These are phyloP conservation scores for Leccinum truebloodii DNA, from an alignment of 768 basidiomycete species.

Conservation along the genomic window DNA sequence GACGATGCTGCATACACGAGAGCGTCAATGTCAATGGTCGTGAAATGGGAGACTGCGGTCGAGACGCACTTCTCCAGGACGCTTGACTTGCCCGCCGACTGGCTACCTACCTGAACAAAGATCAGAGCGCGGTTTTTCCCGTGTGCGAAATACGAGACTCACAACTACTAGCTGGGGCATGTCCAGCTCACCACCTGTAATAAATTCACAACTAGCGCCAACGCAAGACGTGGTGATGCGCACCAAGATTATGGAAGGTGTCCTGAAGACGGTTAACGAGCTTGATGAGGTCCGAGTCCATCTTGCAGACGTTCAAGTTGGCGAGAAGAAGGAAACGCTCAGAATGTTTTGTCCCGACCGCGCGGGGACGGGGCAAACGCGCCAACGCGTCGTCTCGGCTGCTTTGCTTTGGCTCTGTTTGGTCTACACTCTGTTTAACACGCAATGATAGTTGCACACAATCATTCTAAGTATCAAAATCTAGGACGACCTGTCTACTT, in stretches of 20 bases:
- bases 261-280: constrained; percentile 96
- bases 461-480: constrained; percentile 26
- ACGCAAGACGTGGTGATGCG: constrained; percentile 29
- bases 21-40: not conserved
- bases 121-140: not conserved
- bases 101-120: constrained; percentile 79
- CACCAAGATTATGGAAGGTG: constrained; percentile 86
- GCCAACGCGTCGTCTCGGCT: constrained; percentile 35
- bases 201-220: constrained; percentile 14
- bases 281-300: constrained; percentile 94
- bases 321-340: constrained; percentile 4
- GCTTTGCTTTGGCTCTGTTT: constrained; percentile 31
- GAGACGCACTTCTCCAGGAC: constrained; percentile 87
- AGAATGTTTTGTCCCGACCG: constrained; percentile 8
- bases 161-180: constrained; percentile 92
- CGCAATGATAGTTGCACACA: constrained; percentile 5
- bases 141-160: constrained; percentile 35
- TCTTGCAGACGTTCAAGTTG: constrained; percentile 34
- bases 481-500: constrained; percentile 32
- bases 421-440: not conserved
- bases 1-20: constrained; percentile 67
- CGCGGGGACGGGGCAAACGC: constrained; percentile 20
- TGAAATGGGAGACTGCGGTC: constrained; percentile 3
- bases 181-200: constrained; percentile 81
- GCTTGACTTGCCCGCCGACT: constrained; percentile 95